phyloP scores from a whole-genome alignment of 2,329 filamentous ascomycete genomes.

The Sporothrix dimorphospora region DNA sequence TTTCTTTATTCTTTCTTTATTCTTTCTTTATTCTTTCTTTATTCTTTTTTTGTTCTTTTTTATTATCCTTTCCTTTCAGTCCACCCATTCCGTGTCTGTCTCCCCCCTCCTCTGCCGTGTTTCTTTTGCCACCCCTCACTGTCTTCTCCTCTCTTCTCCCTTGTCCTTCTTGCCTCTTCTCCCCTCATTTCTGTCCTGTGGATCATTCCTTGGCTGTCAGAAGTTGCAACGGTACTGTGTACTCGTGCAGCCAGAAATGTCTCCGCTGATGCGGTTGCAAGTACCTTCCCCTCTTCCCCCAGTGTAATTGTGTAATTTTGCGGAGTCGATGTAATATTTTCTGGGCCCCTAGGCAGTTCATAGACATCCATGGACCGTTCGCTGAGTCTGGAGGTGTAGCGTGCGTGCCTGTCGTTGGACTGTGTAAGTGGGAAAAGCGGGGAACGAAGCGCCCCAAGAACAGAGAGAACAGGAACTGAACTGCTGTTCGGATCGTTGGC shows the following conservation, averaged over 20 bases:
- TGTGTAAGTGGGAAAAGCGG: conserved; percentile 24
- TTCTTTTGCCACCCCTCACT: conserved; percentile 5
- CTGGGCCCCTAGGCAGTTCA: too few relatives aligned
- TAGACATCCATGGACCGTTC: too few relatives aligned
- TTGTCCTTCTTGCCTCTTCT: neutral
- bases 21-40: neutral
- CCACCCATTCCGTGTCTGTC: neutral
- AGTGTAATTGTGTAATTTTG: conserved; percentile 1
- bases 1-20: neutral
- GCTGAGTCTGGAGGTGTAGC: neutral
- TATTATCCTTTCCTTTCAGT: neutral
- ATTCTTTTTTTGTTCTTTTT: neutral
- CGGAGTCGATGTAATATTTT: conserved; percentile 5
- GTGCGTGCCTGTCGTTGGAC: conserved; percentile 18
- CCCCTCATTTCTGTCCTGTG: conserved; percentile 12
- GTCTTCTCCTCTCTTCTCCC: neutral
- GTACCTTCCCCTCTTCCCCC: neutral
- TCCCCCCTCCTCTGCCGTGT: conserved; percentile 13
- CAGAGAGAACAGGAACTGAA: neutral
- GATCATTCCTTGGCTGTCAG: conserved; percentile 16
- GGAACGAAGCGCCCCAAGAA: neutral
- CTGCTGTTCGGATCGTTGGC: conserved; percentile 9
- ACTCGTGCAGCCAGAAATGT: neutral
- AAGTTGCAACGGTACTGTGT: conserved; percentile 8
- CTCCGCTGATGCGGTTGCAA: neutral